phyloP scores from a whole-genome alignment of 176 grass and related monocot species.

The Aechmea fasciata region DNA sequence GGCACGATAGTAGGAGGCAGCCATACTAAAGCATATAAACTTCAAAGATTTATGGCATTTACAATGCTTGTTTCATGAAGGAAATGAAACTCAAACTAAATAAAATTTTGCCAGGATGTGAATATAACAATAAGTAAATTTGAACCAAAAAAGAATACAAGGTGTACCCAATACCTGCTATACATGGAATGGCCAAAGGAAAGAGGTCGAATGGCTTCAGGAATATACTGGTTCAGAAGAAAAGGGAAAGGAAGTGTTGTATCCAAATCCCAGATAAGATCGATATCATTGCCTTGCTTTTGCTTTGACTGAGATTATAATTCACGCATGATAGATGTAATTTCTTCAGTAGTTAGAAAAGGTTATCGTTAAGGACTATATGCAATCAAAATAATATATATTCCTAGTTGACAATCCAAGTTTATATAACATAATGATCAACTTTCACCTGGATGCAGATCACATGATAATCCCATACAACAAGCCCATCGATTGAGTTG shows the following conservation, averaged over 20 bases:
- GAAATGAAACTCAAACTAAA: no score
- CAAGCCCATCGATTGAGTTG: constrained; percentile 40
- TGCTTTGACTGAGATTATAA: constrained; percentile 42
- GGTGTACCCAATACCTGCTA: constrained; percentile 42
- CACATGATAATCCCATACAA: constrained; percentile 93
- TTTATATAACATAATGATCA: constrained; percentile 7
- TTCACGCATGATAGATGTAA: not conserved
- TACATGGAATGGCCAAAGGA: constrained; percentile 39
- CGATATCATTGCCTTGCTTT: constrained; percentile 33
- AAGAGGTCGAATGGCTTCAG: constrained; percentile 39
- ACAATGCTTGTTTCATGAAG: not conserved
- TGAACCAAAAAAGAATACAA: not conserved
- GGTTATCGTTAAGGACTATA: not conserved
- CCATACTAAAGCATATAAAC: not conserved
- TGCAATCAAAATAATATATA: no score
- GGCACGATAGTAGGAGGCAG: not conserved
- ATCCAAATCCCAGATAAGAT: constrained; percentile 94
- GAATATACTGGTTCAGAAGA: constrained; percentile 44
- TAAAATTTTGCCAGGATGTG: no score
- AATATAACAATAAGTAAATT: not conserved
- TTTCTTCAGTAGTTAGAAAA: not conserved
- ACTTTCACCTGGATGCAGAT: constrained; percentile 74
- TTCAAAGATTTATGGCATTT: constrained; percentile 2
- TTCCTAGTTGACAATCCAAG: not conserved
- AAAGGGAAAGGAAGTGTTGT: constrained; percentile 70